Base-by-base conservation (phyloP, 495 filamentous ascomycete species). In the Aspergillus indologenus region DNA sequence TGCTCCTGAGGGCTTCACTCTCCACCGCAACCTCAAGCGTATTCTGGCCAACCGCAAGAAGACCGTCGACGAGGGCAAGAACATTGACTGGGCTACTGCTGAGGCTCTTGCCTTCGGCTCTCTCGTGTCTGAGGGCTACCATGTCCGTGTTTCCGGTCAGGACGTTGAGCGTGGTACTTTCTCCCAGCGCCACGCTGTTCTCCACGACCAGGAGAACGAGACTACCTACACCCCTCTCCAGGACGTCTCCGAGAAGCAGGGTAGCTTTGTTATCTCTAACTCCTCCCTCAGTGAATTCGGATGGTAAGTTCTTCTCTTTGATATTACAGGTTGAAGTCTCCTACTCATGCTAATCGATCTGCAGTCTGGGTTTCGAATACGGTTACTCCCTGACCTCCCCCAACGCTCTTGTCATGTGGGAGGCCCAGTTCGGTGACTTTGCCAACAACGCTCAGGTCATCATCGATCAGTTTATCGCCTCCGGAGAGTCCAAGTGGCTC, bases 81-180 rank as follows among this genome's bases (percentile, higher is more conserved):
- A 87, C 69, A 96, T 98, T 66, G 94, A 98, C 75, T 97, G 93
- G 92, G 86, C 94, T 44, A 98, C 94, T 55, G 94, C 90, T 48
- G 94, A 98, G 80, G 92, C 94, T 62, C 84, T 98, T 63, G 95
- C 95, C 34, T 97, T 98, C 65, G 94, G 95, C 59, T 83, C 90
- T 34, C 83, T 98, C 49, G 90, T 92, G 62, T 83, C 81, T 42
- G 94, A 98, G 75, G 95, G 95, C 26, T 90, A 95, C 73, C 94
- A 98, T 71, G 92, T 98, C 65, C 89, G 94, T 75, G 86, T 98
- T 17, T 97, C 94, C 58, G 94, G 94, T 60, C 94, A 98, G 79
- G 94, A 98, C 79, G 94, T 98, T 56, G 93, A 98, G 83, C 91
- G 94, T 84, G 94, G 94, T 76, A 98, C 94, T 59, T 98, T 98